Conservation (phyloP, 108 stramenopile species). For the Skeletonema costatum region DNA sequence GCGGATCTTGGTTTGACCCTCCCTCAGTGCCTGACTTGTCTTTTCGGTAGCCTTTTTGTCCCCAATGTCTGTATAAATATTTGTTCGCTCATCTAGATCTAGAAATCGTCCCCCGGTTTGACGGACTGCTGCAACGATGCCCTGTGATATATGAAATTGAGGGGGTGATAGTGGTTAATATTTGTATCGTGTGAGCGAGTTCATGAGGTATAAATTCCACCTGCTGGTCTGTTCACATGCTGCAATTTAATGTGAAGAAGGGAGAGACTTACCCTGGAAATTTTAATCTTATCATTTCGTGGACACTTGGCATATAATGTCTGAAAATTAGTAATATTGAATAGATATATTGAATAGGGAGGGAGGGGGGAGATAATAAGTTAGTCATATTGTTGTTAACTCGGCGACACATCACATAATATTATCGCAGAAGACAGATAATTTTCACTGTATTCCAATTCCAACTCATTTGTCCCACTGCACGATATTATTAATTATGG, state of each 20-base stretch:
- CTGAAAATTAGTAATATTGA: conserved; percentile 2
- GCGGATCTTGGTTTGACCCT: conserved; percentile 40
- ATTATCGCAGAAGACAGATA: no score
- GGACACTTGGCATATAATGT: conserved; percentile 37
- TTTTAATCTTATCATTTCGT: conserved; percentile 39
- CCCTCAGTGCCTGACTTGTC: conserved; percentile 44
- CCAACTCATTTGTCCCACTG: neutral
- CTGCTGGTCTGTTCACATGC: no score
- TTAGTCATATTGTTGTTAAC: neutral
- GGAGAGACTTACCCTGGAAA: conserved; percentile 29
- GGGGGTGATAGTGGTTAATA: neutral
- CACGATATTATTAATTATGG: neutral
- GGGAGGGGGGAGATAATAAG: neutral
- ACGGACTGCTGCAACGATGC: conserved; percentile 40
- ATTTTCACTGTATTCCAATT: neutral
- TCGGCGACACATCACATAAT: neutral
- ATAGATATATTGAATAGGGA: neutral
- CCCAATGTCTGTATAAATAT: conserved; percentile 39
- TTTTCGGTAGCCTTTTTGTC: conserved; percentile 46
- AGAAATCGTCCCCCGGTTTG: conserved; percentile 38
- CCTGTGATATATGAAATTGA: conserved; percentile 7
- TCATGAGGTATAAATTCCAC: no score
- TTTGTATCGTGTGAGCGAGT: neutral
- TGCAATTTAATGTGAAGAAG: neutral
- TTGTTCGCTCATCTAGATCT: conserved; percentile 28